Conservation (phyloP, 805 yeast species). For the Myxozyma mucilagina region DNA sequence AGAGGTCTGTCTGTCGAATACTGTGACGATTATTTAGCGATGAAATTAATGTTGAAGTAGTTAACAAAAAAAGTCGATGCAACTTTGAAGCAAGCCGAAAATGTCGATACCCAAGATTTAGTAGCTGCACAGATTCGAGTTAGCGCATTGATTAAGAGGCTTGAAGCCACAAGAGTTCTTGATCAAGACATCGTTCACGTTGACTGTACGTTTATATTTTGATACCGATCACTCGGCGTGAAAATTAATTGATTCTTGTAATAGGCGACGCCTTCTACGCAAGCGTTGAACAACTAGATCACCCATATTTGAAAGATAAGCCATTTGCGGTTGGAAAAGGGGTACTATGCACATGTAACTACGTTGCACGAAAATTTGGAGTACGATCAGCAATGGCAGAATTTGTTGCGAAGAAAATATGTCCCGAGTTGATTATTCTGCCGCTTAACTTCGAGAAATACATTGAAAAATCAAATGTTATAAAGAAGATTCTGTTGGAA, state of each 20-base stretch:
- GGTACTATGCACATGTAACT: conserved; percentile 64
- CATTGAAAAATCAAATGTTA: conserved; percentile 59
- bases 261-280: conserved; percentile 83
- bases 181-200: conserved; percentile 34
- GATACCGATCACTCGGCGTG: not conserved
- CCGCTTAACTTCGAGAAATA: conserved; percentile 76
- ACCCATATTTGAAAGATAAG: conserved; percentile 58
- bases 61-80: conserved; percentile 21
- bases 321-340: conserved; percentile 73
- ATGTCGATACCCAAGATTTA: conserved; percentile 18
- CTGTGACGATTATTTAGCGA: not conserved
- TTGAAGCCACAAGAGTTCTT: conserved; percentile 28
- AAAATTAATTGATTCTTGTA: not conserved
- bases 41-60: not conserved
- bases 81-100: conserved; percentile 9
- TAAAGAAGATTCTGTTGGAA: conserved; percentile 59
- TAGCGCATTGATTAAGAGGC: conserved; percentile 9
- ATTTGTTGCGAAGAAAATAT: conserved; percentile 57
- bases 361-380: conserved; percentile 77
- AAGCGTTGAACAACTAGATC: conserved; percentile 68
- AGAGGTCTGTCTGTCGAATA: conserved; percentile 10
- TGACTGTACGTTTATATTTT: conserved; percentile 29
- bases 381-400: conserved; percentile 91
- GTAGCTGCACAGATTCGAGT: conserved; percentile 22
- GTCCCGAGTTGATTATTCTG: conserved; percentile 66